Conservation (phyloP, 2,329 filamentous ascomycete genomes). For the Cladosporium sp. region DNA sequence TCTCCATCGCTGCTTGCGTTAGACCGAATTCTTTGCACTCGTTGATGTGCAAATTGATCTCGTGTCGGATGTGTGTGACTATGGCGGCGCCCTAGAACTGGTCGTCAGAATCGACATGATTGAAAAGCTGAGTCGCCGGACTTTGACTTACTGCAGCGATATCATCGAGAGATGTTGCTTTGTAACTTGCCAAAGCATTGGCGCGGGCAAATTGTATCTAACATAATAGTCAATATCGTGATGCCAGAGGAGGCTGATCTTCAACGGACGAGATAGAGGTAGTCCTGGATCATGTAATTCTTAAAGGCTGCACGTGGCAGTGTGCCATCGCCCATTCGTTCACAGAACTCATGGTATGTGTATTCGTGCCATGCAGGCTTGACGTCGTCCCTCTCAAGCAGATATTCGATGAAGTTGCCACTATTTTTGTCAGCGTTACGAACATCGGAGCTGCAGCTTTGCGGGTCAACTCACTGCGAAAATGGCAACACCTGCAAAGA, state of each 20-base stretch:
- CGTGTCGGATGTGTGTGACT: conserved; percentile 70
- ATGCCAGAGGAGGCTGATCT: background rate
- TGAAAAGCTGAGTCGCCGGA: background rate
- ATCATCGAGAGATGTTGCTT: conserved; percentile 67
- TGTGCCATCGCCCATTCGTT: conserved; percentile 68
- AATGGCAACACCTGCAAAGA: conserved; percentile 66
- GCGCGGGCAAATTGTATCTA: conserved; percentile 77
- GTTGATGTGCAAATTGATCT: conserved; percentile 74
- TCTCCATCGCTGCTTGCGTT: conserved; percentile 66
- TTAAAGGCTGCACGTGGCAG: conserved; percentile 76
- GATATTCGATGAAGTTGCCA: conserved; percentile 77
- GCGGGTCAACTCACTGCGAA: conserved; percentile 56
- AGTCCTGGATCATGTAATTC: conserved; percentile 86
- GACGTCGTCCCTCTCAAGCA: conserved; percentile 73
- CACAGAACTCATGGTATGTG: conserved; percentile 77
- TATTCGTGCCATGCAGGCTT: conserved; percentile 68
- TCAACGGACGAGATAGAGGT: conserved; percentile 63
- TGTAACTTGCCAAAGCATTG: conserved; percentile 81
- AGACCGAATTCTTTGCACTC: conserved; percentile 83
- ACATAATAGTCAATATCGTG: conserved; percentile 39
- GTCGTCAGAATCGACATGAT: background rate
- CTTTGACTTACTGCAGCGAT: conserved; percentile 60
- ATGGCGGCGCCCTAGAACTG: conserved; percentile 58
- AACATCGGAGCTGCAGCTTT: no score
- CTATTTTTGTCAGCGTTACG: conserved; percentile 20